These are phyloP conservation scores for Neurospora terricola DNA, from an alignment of 495 filamentous ascomycete genomes.

Conservation along the genomic window DNA sequence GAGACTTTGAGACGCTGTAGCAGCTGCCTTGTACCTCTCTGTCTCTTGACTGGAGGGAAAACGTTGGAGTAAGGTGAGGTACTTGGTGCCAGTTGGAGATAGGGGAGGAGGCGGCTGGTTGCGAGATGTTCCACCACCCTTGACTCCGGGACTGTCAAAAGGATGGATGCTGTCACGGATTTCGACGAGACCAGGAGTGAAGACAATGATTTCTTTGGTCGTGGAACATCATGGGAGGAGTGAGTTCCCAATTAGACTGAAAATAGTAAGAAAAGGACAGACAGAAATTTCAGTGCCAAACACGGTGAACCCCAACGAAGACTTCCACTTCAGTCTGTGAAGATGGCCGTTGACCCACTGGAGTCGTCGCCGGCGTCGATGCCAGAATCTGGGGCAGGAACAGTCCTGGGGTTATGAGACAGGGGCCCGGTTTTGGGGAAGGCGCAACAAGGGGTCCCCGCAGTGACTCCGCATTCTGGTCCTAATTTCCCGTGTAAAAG, in stretches of 20 bases:
- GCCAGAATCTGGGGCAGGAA: neutral
- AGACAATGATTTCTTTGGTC: neutral
- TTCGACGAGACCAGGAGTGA: neutral
- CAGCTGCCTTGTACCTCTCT: neutral
- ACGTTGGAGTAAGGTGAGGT: neutral
- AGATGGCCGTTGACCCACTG: neutral
- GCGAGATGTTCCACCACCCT: slow-evolving; percentile 4
- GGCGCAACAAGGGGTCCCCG: slow-evolving; percentile 9
- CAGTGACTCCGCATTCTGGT: slow-evolving; percentile 13
- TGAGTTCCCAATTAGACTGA: neutral
- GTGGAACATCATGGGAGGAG: neutral
- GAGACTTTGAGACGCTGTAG: neutral
- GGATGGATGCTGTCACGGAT: neutral
- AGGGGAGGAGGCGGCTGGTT: neutral
- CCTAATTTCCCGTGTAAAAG: slow-evolving; percentile 7
- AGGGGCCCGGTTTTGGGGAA: neutral
- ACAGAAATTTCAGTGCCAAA: neutral
- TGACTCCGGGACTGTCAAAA: neutral
- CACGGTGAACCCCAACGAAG: neutral
- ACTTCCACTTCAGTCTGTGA: neutral
- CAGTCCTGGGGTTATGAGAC: neutral
- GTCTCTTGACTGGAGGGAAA: slow-evolving; percentile 7
- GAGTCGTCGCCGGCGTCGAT: neutral
- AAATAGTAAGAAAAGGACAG: neutral
- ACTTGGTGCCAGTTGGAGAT: slow-evolving; percentile 1